These are phyloP conservation scores for Sclerospora graminicola DNA, from an alignment of 352 stramenopile species.

Conservation along the genomic window DNA sequence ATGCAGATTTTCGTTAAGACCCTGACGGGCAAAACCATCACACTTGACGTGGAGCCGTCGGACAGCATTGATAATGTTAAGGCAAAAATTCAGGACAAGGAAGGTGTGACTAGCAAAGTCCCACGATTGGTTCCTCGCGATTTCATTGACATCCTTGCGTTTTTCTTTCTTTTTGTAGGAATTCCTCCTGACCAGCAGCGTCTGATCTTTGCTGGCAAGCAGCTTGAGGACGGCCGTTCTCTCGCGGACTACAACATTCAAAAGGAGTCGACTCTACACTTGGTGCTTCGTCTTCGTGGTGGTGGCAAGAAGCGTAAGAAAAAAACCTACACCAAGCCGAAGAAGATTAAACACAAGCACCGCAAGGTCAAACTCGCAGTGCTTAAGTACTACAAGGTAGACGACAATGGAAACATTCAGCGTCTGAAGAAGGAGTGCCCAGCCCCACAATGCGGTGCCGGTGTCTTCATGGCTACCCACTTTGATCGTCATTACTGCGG, in stretches of 20 bases:
- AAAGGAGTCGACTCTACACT: constrained; percentile 96
- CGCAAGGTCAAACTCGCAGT: constrained; percentile 96
- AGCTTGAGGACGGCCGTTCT: constrained; percentile 94
- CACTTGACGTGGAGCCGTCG: constrained; percentile 97
- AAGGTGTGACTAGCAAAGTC: constrained; percentile 71
- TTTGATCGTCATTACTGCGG: constrained; percentile 99
- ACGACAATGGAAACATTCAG: constrained; percentile 95
- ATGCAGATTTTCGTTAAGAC: constrained; percentile 96
- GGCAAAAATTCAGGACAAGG: constrained; percentile 99
- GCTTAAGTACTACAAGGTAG: constrained; percentile 96
- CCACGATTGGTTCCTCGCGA: not conserved
- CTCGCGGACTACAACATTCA: constrained; percentile 93
- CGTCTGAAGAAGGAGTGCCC: constrained; percentile 97
- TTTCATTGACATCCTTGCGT: not conserved
- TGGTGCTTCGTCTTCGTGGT: constrained; percentile 94
- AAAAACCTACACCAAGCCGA: constrained; percentile 99
- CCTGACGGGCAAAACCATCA: constrained; percentile 99
- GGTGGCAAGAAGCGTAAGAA: constrained; percentile 99
- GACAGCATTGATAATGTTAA: constrained; percentile 99
- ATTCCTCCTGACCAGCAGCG: constrained; percentile 99
- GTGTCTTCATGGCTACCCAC: constrained; percentile 99
- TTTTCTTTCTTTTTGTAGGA: constrained; percentile 25
- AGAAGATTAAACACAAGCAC: constrained; percentile 98
- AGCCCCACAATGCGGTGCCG: constrained; percentile 89
- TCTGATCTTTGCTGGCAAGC: constrained; percentile 99